Conservation (phyloP, 352 stramenopile species). For the Phytophthora uliginosa region DNA sequence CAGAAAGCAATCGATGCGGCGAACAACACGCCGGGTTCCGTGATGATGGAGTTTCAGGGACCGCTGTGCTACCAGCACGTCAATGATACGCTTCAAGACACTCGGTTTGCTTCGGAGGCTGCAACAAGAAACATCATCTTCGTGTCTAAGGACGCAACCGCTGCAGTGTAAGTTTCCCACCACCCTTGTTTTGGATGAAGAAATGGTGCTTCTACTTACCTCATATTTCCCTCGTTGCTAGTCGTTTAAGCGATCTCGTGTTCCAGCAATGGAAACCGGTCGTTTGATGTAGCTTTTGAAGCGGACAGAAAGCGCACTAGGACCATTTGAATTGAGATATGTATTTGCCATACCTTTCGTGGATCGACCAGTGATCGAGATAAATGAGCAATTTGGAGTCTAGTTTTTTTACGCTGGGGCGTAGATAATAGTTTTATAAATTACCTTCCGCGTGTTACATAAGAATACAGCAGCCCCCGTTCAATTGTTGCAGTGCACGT, state of each 20-base stretch:
- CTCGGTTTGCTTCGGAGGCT: conserved; percentile 32
- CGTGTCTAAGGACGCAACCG: conserved; percentile 34
- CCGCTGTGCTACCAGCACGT: conserved; percentile 26
- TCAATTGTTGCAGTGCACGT: conserved; percentile 4
- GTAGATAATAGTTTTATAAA: too few relatives aligned
- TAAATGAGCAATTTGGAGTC: too few relatives aligned
- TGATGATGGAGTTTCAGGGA: conserved; percentile 74
- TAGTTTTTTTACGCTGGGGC: too few relatives aligned
- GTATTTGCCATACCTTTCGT: too few relatives aligned
- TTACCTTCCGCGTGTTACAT: not conserved
- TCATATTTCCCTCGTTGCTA: conserved; percentile 10
- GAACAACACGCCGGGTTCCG: conserved; percentile 45
- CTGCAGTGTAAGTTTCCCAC: conserved; percentile 44
- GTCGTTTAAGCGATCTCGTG: conserved; percentile 50
- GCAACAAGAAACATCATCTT: conserved; percentile 32
- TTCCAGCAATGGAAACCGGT: conserved; percentile 66
- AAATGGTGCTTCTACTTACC: not conserved
- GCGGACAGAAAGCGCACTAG: not conserved
- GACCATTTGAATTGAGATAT: not conserved
- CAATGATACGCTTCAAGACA: conserved; percentile 28
- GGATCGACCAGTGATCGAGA: too few relatives aligned
- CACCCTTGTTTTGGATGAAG: not conserved
- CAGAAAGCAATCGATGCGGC: conserved; percentile 48
- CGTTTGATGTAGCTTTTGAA: conserved; percentile 21
- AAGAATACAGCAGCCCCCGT: conserved; percentile 8